Conservation (phyloP, 768 basidiomycete species). For the Xerocomellus dryophilus region DNA sequence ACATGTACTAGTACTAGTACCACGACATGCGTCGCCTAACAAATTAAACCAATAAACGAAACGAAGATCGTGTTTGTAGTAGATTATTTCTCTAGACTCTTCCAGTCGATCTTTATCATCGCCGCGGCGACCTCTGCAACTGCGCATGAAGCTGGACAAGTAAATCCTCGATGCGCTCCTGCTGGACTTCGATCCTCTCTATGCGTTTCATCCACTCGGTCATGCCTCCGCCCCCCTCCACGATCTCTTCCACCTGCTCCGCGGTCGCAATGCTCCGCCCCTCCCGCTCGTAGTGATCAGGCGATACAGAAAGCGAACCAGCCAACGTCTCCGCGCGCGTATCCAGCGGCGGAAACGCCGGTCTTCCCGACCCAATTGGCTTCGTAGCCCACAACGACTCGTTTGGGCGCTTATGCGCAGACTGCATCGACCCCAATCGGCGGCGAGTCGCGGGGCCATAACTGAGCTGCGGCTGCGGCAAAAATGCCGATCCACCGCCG, state of each 20-base stretch:
- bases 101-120: neutral
- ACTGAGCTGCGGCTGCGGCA: slow-evolving; percentile 23
- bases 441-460: slow-evolving; percentile 42
- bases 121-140: slow-evolving; percentile 1
- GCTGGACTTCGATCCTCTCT: slow-evolving; percentile 41
- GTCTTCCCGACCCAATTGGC: slow-evolving; percentile 6
- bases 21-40: neutral
- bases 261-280: slow-evolving; percentile 20
- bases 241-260: slow-evolving; percentile 27
- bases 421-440: slow-evolving; percentile 36
- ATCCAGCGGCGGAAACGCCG: slow-evolving; percentile 18
- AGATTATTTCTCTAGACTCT: neutral
- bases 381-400: slow-evolving; percentile 8
- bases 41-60: neutral
- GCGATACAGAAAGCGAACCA: slow-evolving; percentile 26
- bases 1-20: neutral
- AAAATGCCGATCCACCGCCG: slow-evolving; percentile 3
- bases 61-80: neutral
- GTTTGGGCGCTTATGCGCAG: slow-evolving; percentile 13
- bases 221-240: slow-evolving; percentile 28
- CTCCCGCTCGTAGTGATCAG: slow-evolving; percentile 13
- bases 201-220: slow-evolving; percentile 35
- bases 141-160: slow-evolving; percentile 33
- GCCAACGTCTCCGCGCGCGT: slow-evolving; percentile 24
- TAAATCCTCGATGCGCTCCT: slow-evolving; percentile 48